Base-by-base conservation (phyloP, 768 basidiomycete genomes). In the Leccinum obscurum region DNA sequence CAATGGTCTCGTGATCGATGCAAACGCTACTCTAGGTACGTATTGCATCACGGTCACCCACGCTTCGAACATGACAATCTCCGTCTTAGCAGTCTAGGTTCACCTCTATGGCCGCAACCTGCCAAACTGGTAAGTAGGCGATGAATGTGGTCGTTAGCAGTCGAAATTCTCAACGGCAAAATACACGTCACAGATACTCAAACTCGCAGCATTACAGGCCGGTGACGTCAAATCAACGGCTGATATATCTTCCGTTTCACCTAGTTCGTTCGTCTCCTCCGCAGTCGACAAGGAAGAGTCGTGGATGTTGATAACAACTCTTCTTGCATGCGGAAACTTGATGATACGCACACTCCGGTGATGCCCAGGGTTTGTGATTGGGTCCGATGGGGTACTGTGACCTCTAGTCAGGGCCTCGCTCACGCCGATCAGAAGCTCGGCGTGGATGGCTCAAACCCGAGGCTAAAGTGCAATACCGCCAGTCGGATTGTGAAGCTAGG, bases 381-480 rank as follows among this genome's bases (percentile, higher is more conserved):
- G 39, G 17, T 41, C 8, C 17, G 7, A 41, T 41, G 8, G 39
- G 15, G 8, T 17, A 9, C 37, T 39, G 14, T 35, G 11, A 14
- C 35, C 35, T 35, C 15, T 39, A 39, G 37, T 39, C 17, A 8
- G 7, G 39, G 39, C 17, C 39, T 39, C 37, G 37, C 13, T 41
- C 41, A 11, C n/a, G 41, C 41, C 41, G 41, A 44, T 20, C 1
- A n/a, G 41, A 41, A 44, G n/a, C 41, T 44, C 9, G 17, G 15
- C 17, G 39, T 17, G 39, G 39, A 17, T 7, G n/a, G 15, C n/a
- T 44, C n/a, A 44, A 44, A 44, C 6, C 11, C 13, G 44, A 46
- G 20, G 7, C 8, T 89, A 69, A 83, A 94, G 72, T 92, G 87
- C 39, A 95, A 81, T 66, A 94, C 91, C 0, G 87, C 78, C 0